These are phyloP conservation scores for Fusarium tricinctum DNA, from an alignment of 2,329 filamentous ascomycete genomes.

Conservation along the genomic window DNA sequence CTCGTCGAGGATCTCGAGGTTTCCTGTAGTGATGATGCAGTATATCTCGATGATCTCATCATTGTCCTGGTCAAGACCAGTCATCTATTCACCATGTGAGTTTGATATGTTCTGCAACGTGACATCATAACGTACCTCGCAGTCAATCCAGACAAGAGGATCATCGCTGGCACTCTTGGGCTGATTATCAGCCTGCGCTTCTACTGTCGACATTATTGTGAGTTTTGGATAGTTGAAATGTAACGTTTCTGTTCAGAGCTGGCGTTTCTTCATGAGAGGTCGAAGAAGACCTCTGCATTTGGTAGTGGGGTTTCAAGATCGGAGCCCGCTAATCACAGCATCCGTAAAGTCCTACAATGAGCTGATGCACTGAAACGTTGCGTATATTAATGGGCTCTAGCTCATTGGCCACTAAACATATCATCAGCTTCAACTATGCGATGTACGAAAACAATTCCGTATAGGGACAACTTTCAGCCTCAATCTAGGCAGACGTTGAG, in stretches of 20 bases:
- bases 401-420: conserved; percentile 36
- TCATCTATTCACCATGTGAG: conserved; percentile 76
- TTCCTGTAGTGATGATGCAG: conserved; percentile 88
- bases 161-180: conserved; percentile 58
- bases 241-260: conserved; percentile 23
- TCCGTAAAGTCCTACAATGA: conserved; percentile 11
- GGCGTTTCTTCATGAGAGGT: conserved; percentile 21
- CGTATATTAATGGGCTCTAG: conserved; percentile 45
- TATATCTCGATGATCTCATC: conserved; percentile 93
- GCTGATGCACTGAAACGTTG: conserved; percentile 50
- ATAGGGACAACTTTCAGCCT: conserved; percentile 12
- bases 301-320: conserved; percentile 30
- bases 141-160: conserved; percentile 89
- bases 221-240: conserved; percentile 28
- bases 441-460: conserved; percentile 27
- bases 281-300: conserved; percentile 22
- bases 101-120: conserved; percentile 24
- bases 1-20: conserved; percentile 81
- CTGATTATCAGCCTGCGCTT: conserved; percentile 34
- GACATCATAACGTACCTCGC: conserved; percentile 59
- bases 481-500: background rate
- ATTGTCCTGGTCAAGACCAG: conserved; percentile 73
- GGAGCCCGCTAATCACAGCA: conserved; percentile 19
- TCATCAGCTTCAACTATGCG: conserved; percentile 18
- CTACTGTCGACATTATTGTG: conserved; percentile 33